phyloP scores from a whole-genome alignment of 345 rosid genomes.

The Nephelium lappaceum region DNA sequence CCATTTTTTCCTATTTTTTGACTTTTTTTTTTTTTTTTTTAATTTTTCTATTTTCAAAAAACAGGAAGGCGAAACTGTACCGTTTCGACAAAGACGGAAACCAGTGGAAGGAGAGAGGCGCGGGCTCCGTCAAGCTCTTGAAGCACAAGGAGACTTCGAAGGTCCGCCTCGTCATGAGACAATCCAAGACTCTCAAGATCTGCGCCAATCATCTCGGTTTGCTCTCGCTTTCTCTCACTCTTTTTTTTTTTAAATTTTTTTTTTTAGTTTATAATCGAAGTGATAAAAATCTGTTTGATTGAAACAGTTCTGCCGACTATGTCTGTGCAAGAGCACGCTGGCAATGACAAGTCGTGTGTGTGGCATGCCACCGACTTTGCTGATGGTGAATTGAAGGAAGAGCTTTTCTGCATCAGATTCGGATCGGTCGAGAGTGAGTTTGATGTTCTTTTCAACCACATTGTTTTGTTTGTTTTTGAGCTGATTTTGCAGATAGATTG shows the following conservation, averaged over 20 bases:
- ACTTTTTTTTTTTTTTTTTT: slow-evolving; percentile 3
- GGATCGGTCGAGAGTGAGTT: slow-evolving; percentile 68
- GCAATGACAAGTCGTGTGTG: slow-evolving; percentile 72
- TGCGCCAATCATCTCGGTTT: slow-evolving; percentile 92
- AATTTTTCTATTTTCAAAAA: background rate
- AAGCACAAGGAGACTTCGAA: slow-evolving; percentile 79
- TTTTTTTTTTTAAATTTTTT: background rate
- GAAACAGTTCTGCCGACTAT: slow-evolving; percentile 50
- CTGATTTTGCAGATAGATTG: background rate
- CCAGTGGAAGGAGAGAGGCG: slow-evolving; percentile 98
- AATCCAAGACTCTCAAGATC: slow-evolving; percentile 95
- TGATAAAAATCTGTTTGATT: background rate
- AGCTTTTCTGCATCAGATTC: slow-evolving; percentile 79
- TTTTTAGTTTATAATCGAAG: background rate
- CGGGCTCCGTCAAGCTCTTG: slow-evolving; percentile 83
- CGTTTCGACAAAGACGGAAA: slow-evolving; percentile 79
- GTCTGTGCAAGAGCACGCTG: slow-evolving; percentile 72
- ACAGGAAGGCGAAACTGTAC: slow-evolving; percentile 87
- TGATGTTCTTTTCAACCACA: background rate
- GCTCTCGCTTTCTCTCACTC: slow-evolving; percentile 1
- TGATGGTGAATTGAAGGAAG: slow-evolving; percentile 73
- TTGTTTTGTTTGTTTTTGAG: background rate
- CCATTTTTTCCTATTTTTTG: slow-evolving; percentile 5
- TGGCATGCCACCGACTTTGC: slow-evolving; percentile 74
- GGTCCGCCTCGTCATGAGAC: slow-evolving; percentile 91